Base-by-base conservation (phyloP, 768 basidiomycete species). In the Lentinula sp. region DNA sequence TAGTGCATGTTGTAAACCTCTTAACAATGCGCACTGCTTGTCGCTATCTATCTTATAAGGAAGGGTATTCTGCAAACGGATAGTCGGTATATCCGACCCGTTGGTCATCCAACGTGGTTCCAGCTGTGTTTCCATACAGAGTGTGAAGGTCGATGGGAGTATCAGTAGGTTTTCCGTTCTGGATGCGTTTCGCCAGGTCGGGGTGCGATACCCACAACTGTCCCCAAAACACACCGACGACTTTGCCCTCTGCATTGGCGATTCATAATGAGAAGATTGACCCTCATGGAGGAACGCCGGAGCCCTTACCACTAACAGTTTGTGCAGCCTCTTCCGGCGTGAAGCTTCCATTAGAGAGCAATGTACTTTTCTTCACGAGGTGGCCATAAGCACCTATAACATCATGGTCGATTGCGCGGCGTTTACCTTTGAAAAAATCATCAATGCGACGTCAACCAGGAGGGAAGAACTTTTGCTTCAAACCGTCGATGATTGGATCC, bases 281-380 rank as follows among this genome's bases (percentile, higher is more conserved):
- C 6, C 46, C 39, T 18, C 15, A 2, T 18, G 7, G 33, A 32
- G 9, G 10, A 28, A 2, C 28, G 13, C n/a, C 2, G n/a, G 37
- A 56, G 16, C 13, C 2, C 54, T 16, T 33, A 57, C 56, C 58
- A 36, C 28, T 28, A 15, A 71, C 35, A 13, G 65, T 61, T 33
- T 52, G 43, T 15, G 66, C 63, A 18, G 69, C 69, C 33, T 68
- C 69, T 23, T 62, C 59, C 6, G 68, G 65, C 32, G 66, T 68
- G 51, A 72, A 61, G 10, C 67, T 66, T 13, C 64, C 67, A 33
- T 72, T 74, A 33, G 70, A 50, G 60, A 74, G 65, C n/a, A 65
- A 18, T 43, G 61, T 60, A 6, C 69, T 61, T 23, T 70, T 65
- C 33, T 65, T 61, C 46, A 74, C 65, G 20, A 68, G 49, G 7